These are phyloP conservation scores for Curvularia sp. DNA, from an alignment of 2,329 filamentous ascomycete genomes.

Conservation along the genomic window DNA sequence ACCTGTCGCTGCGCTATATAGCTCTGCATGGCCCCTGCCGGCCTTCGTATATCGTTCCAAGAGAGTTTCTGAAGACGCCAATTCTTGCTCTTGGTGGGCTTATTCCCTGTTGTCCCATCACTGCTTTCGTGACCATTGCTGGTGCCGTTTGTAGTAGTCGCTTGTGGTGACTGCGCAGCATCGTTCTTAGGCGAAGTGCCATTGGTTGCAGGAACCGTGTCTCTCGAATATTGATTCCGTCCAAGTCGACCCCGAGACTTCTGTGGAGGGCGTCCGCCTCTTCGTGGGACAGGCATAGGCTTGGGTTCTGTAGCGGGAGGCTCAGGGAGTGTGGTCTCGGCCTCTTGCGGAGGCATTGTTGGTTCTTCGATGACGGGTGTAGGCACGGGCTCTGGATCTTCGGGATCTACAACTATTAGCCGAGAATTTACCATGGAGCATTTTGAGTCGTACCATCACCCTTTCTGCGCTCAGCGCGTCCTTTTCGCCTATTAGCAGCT, in stretches of 20 bases:
- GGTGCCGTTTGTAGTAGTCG: conserved; percentile 40
- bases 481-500: conserved; percentile 79
- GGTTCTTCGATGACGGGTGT: conserved; percentile 40
- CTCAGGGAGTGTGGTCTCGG: conserved; percentile 40
- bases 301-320: conserved; percentile 33
- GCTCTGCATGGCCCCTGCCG: conserved; percentile 82
- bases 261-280: conserved; percentile 45
- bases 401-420: conserved; percentile 40
- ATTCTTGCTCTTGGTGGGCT: conserved; percentile 65
- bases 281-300: conserved; percentile 39
- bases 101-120: conserved; percentile 61
- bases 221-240: conserved; percentile 50
- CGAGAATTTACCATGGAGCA: conserved; percentile 23
- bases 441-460: conserved; percentile 69
- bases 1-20: conserved; percentile 90
- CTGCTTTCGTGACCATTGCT: conserved; percentile 59
- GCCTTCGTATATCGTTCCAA: conserved; percentile 86
- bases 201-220: conserved; percentile 43
- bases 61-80: conserved; percentile 68
- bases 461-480: conserved; percentile 78
- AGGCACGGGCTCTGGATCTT: conserved; percentile 35
- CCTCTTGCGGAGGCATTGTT: conserved; percentile 24
- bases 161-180: conserved; percentile 41
- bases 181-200: conserved; percentile 45
- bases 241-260: conserved; percentile 45